These are phyloP conservation scores for Ogataea henricii DNA, from an alignment of 805 yeast genomes.

Conservation along the genomic window DNA sequence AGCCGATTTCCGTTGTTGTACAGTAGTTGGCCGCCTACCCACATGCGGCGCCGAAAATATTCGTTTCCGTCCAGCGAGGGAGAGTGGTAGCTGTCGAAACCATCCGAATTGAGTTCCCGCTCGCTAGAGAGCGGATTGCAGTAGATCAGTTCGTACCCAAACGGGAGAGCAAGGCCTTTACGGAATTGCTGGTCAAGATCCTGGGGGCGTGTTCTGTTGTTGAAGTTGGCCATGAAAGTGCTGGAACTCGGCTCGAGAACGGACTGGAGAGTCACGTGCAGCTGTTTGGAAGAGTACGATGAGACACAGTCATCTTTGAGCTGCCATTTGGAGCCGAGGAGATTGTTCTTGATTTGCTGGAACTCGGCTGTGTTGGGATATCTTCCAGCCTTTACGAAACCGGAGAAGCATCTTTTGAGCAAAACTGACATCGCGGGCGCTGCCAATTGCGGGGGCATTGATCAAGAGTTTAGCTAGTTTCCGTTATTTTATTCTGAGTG, in stretches of 20 bases:
- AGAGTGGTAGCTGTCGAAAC: slow-evolving; percentile 78
- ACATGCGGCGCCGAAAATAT: slow-evolving; percentile 63
- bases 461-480: too few species aligned
- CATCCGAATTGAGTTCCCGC: slow-evolving; percentile 59
- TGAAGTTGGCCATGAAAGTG: slow-evolving; percentile 19
- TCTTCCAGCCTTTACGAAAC: slow-evolving; percentile 6
- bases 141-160: slow-evolving; percentile 68
- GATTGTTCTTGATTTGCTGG: slow-evolving; percentile 12
- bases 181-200: slow-evolving; percentile 19
- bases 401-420: not conserved
- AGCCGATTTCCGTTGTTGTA: slow-evolving; percentile 38
- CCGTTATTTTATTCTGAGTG: too few species aligned
- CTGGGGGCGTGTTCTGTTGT: not conserved
- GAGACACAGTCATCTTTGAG: slow-evolving; percentile 33
- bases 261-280: slow-evolving; percentile 33
- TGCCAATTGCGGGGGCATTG: not conserved
- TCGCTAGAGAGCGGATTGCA: slow-evolving; percentile 61
- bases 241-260: slow-evolving; percentile 10
- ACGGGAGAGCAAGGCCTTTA: slow-evolving; percentile 33
- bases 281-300: slow-evolving; percentile 28
- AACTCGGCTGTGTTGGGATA: slow-evolving; percentile 13
- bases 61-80: slow-evolving; percentile 41
- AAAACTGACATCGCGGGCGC: not conserved
- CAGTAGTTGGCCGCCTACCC: slow-evolving; percentile 71
- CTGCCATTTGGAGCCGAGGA: slow-evolving; percentile 26